Evolutionary conservation across 768 basidiomycete genomes (phyloP).

Genomic region (Epithele typhae): DNA sequence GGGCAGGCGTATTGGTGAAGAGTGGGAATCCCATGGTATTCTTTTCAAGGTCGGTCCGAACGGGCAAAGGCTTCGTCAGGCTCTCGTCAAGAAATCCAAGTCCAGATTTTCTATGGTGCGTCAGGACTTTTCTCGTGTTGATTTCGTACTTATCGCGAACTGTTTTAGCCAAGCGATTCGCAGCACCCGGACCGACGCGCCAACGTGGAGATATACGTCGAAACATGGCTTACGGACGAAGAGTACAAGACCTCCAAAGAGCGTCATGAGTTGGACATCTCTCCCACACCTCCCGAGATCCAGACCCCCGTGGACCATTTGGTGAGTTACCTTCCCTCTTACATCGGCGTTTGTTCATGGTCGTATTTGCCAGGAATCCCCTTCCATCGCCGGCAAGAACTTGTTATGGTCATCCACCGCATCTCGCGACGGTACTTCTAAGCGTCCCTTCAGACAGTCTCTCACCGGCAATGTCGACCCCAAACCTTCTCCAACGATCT

Average conservation of each 20-base stretch:
- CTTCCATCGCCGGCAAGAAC: constrained; percentile 48
- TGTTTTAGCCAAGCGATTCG: constrained; percentile 65
- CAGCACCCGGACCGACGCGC: constrained; percentile 69
- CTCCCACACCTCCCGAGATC: constrained; percentile 36
- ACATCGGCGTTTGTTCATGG: too few species aligned
- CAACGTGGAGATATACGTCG: constrained; percentile 70
- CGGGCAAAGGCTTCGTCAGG: constrained; percentile 64
- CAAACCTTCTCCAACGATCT: constrained; percentile 26
- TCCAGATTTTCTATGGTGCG: constrained; percentile 73
- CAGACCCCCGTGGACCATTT: constrained; percentile 35
- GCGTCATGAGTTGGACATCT: constrained; percentile 50
- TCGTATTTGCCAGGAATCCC: constrained; percentile 31
- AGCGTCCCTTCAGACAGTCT: constrained; percentile 41
- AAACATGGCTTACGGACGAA: constrained; percentile 74
- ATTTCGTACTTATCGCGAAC: not conserved
- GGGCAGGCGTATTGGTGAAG: constrained; percentile 62
- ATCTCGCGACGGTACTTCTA: constrained; percentile 26
- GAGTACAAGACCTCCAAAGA: constrained; percentile 64
- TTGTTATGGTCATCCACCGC: constrained; percentile 64
- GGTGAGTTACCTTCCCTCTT: constrained; percentile 18
- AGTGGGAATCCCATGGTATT: constrained; percentile 71
- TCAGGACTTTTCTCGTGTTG: not conserved
- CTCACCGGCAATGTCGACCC: constrained; percentile 39
- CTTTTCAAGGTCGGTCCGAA: constrained; percentile 68
- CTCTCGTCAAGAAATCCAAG: constrained; percentile 66